phyloP scores from a whole-genome alignment of 2,329 filamentous ascomycete genomes.

The Botryotinia convoluta region DNA sequence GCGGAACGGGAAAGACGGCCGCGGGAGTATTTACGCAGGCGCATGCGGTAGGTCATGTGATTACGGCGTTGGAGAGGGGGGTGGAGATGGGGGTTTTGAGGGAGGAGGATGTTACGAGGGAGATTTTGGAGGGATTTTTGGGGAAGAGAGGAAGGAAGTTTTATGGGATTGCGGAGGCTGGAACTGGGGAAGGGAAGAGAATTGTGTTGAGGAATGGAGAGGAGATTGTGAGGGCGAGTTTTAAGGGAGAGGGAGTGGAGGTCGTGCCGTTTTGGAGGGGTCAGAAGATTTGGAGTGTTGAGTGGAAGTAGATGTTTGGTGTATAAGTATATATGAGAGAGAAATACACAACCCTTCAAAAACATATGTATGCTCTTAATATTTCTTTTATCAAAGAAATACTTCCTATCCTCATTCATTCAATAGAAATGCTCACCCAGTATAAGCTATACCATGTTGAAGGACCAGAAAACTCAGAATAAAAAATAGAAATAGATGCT shows the following conservation, averaged over 20 bases:
- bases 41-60: conserved; percentile 13
- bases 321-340: background rate
- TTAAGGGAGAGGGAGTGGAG: background rate
- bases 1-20: conserved; percentile 43
- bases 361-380: background rate
- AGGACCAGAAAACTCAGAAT: too few species aligned
- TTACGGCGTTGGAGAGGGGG: conserved; percentile 5
- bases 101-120: background rate
- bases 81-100: conserved; percentile 10
- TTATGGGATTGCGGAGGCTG: conserved; percentile 2
- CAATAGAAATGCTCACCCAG: too few species aligned
- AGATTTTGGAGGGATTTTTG: conserved; percentile 16
- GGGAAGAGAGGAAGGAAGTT: conserved; percentile 10
- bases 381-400: background rate
- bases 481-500: too few species aligned
- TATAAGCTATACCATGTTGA: too few species aligned
- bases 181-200: background rate
- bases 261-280: conserved; percentile 18
- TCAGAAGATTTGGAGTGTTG: conserved; percentile 18
- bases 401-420: background rate
- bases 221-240: conserved; percentile 11
- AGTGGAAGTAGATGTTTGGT: conserved; percentile 11
- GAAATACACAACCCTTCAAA: background rate
- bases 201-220: conserved; percentile 16
- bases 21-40: conserved; percentile 77